Evolutionary conservation across 768 basidiomycete genomes (phyloP).

Genomic region (Russula ochroleuca): DNA sequence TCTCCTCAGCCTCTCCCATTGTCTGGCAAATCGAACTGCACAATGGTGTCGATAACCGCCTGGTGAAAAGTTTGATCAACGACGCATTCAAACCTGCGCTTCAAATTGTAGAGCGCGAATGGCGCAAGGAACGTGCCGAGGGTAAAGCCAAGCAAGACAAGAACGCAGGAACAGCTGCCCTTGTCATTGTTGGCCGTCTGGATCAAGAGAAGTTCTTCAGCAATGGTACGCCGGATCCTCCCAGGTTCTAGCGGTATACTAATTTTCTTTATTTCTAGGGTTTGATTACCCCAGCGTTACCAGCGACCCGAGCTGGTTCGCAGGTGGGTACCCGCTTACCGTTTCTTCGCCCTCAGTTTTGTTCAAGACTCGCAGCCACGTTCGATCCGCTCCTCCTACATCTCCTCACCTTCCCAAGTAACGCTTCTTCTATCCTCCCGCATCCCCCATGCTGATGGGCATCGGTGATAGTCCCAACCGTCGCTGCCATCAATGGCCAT

Average conservation of each 20-base stretch:
- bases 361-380: not conserved
- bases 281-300: slow-evolving; percentile 56
- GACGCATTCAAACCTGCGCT: slow-evolving; percentile 64
- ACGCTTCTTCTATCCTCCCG: slow-evolving; percentile 27
- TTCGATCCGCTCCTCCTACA: slow-evolving; percentile 70
- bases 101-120: slow-evolving; percentile 67
- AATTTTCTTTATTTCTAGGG: slow-evolving; percentile 37
- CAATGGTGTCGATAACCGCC: slow-evolving; percentile 69
- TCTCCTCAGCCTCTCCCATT: slow-evolving; percentile 47
- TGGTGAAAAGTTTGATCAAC: slow-evolving; percentile 56
- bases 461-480: slow-evolving; percentile 55
- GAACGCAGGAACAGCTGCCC: slow-evolving; percentile 57
- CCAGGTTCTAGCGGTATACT: not conserved
- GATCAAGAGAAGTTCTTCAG: slow-evolving; percentile 87
- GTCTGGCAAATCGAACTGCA: slow-evolving; percentile 80
- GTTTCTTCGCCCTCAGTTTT: not conserved
- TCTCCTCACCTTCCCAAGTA: slow-evolving; percentile 73
- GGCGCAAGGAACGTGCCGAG: slow-evolving; percentile 50
- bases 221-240: slow-evolving; percentile 49
- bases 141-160: slow-evolving; percentile 36
- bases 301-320: slow-evolving; percentile 59
- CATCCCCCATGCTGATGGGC: not conserved
- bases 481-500: slow-evolving; percentile 80
- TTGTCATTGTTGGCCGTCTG: slow-evolving; percentile 71
- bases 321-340: slow-evolving; percentile 42